These are phyloP conservation scores for Trichoderma sp. DNA, from an alignment of 2,329 filamentous ascomycete species.

Conservation along the genomic window DNA sequence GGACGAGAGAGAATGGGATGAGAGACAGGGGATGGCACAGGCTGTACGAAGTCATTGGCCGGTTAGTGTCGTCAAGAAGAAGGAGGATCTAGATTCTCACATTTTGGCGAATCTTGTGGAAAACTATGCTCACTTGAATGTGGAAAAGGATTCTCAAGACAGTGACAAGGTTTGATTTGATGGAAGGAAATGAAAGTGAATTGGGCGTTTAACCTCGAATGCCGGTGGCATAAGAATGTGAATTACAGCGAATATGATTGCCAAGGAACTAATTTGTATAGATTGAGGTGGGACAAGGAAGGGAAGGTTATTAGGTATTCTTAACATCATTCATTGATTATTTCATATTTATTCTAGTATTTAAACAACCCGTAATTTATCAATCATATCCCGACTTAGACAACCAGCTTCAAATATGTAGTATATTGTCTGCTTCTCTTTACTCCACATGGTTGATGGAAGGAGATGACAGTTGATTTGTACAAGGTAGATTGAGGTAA, in stretches of 20 bases:
- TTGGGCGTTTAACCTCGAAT: neutral
- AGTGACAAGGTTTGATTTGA: neutral
- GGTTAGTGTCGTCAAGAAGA: conserved; percentile 35
- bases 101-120: conserved; percentile 26
- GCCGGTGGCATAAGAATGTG: neutral
- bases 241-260: neutral
- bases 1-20: conserved; percentile 29
- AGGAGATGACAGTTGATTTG: no score
- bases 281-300: neutral
- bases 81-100: conserved; percentile 32
- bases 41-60: conserved; percentile 37
- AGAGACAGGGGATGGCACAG: conserved; percentile 30
- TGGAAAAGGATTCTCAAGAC: neutral
- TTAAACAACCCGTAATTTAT: neutral
- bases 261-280: neutral
- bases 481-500: no score
- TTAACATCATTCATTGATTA: neutral
- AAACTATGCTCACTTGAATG: neutral
- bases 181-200: neutral
- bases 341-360: neutral
- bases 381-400: neutral
- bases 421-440: neutral
- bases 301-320: neutral
- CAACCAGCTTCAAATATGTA: neutral
- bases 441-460: neutral